A percentile compares a stretch with the other conserved stretches of the same genome.
These are phyloP conservation scores for Solanum hybrid DNA, from an alignment of 305 asterid genomes.

Conservation along the genomic window DNA sequence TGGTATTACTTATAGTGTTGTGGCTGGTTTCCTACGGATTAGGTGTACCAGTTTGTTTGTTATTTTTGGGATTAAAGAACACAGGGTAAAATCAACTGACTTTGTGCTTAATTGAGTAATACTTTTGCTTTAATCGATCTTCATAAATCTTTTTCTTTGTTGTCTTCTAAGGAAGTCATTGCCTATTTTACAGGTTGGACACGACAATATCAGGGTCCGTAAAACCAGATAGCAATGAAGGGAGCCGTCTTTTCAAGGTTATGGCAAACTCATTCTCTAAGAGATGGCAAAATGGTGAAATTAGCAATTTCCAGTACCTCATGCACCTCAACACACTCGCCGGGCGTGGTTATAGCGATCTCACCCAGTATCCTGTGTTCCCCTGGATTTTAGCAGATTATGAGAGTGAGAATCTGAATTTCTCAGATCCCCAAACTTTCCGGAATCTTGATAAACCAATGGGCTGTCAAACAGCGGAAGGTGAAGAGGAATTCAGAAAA, in stretches of 20 bases:
- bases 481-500: conserved; percentile 95
- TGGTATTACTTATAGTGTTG: neutral
- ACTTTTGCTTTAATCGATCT: neutral
- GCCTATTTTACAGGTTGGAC: conserved; percentile 58
- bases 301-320: conserved; percentile 97
- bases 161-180: neutral
- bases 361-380: conserved; percentile 97
- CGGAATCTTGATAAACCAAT: conserved; percentile 91
- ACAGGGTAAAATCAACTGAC: neutral
- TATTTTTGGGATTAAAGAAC: neutral
- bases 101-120: neutral
- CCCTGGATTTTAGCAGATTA: conserved; percentile 98
- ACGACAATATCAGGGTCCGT: conserved; percentile 90
- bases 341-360: conserved; percentile 99
- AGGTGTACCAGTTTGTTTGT: neutral
- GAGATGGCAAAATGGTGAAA: conserved; percentile 99
- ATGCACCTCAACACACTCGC: conserved; percentile 99
- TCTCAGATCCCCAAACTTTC: conserved; percentile 79
- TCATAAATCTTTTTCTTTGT: neutral
- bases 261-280: conserved; percentile 95
- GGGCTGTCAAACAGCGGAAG: conserved; percentile 96
- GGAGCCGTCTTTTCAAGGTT: conserved; percentile 93
- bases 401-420: conserved; percentile 80
- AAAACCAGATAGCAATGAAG: conserved; percentile 87
- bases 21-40: neutral